Conservation (phyloP, 495 filamentous ascomycete species). For the Durotheca rogersii region DNA sequence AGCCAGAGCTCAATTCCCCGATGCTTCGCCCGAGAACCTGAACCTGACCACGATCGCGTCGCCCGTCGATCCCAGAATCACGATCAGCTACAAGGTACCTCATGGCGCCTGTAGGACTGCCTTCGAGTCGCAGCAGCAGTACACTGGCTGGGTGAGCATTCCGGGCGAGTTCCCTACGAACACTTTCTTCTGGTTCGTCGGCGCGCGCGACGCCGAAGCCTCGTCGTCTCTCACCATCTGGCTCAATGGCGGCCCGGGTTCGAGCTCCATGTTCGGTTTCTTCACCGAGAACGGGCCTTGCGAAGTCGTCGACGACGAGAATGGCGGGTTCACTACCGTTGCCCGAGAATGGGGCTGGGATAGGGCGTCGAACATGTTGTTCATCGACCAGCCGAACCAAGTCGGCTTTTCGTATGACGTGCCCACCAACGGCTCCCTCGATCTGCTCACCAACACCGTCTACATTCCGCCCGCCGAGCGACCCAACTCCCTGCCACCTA, state of each 20-base stretch:
- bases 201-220: constrained; percentile 56
- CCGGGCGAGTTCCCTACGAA: constrained; percentile 62
- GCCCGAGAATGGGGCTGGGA: constrained; percentile 63
- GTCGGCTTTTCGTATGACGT: constrained; percentile 59
- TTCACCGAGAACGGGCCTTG: constrained; percentile 59
- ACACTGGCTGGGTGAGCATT: constrained; percentile 52
- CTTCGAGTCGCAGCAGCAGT: constrained; percentile 58
- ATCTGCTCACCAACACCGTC: constrained; percentile 38
- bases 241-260: constrained; percentile 67
- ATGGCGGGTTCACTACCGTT: constrained; percentile 50
- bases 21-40: constrained; percentile 2
- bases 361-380: constrained; percentile 72
- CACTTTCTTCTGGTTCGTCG: constrained; percentile 77
- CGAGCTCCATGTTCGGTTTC: constrained; percentile 67
- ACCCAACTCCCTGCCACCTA: constrained; percentile 35
- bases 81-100: constrained; percentile 59
- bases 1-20: constrained; percentile 9
- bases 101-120: constrained; percentile 55
- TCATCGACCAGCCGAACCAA: constrained; percentile 65
- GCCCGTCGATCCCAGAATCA: constrained; percentile 58
- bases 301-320: constrained; percentile 47
- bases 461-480: constrained; percentile 36
- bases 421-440: constrained; percentile 52
- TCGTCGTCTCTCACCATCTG: constrained; percentile 65
- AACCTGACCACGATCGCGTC: constrained; percentile 56